Conservation (phyloP, 768 basidiomycete genomes). For the Cystobasidium ongulense region DNA sequence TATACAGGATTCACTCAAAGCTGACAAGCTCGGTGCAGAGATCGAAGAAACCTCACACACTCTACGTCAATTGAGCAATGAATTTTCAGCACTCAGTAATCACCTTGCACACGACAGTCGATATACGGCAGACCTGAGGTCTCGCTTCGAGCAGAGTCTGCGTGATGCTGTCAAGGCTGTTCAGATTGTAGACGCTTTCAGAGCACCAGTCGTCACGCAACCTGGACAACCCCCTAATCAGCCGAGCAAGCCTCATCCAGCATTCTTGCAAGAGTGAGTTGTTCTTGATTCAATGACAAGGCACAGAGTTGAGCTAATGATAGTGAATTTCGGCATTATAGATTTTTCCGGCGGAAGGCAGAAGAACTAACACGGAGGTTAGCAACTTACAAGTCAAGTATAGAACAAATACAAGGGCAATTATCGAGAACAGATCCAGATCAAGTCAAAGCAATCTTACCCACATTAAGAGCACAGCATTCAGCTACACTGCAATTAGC, state of each 20-base stretch:
- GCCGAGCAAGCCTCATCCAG: background rate
- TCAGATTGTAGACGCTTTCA: constrained; percentile 32
- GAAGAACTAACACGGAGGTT: constrained; percentile 35
- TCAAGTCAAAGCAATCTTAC: constrained; percentile 34
- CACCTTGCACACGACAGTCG: constrained; percentile 20
- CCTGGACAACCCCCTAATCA: background rate
- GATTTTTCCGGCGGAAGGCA: constrained; percentile 38
- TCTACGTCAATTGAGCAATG: constrained; percentile 21
- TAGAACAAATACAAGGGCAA: constrained; percentile 31
- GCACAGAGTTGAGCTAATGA: constrained; percentile 20
- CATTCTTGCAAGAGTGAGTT: constrained; percentile 12
- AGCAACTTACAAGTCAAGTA: constrained; percentile 31
- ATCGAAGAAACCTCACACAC: constrained; percentile 31
- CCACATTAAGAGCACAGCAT: constrained; percentile 40
- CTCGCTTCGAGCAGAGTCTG: constrained; percentile 21
- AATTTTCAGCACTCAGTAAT: constrained; percentile 19
- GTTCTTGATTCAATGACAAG: background rate
- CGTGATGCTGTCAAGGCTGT: constrained; percentile 27
- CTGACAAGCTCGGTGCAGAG: constrained; percentile 33
- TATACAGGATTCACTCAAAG: constrained; percentile 35
- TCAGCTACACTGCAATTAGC: constrained; percentile 37
- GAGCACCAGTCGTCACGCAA: background rate
- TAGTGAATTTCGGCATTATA: background rate
- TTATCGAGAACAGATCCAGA: constrained; percentile 24
- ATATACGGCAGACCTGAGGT: constrained; percentile 7